phyloP scores from a whole-genome alignment of 805 yeast species.

The Wickerhamiella vanderwaltii region DNA sequence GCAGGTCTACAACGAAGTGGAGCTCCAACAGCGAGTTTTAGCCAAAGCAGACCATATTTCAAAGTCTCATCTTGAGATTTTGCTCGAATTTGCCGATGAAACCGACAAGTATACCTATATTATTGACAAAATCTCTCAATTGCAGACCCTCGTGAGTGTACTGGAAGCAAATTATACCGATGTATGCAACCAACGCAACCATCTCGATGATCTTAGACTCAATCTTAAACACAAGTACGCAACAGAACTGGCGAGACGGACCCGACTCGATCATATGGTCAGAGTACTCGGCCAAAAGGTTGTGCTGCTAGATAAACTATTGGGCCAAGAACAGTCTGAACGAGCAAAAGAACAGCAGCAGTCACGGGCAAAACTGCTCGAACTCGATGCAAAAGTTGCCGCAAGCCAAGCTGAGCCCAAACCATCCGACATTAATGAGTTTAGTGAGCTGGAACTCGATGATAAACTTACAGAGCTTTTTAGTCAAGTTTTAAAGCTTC shows the following conservation, averaged over 20 bases:
- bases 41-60: conserved; percentile 4
- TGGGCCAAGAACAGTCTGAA: conserved; percentile 2
- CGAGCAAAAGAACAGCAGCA: conserved; percentile 1
- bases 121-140: conserved; percentile 2
- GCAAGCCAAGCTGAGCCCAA: neutral
- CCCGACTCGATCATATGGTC: conserved; percentile 14
- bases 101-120: conserved; percentile 11
- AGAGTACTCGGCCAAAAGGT: conserved; percentile 12
- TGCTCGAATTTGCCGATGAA: conserved; percentile 8
- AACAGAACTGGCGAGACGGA: conserved; percentile 10
- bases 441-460: conserved; percentile 9
- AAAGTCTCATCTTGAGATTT: conserved; percentile 2
- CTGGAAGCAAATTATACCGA: conserved; percentile 11
- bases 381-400: neutral
- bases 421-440: conserved; percentile 1
- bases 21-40: conserved; percentile 13
- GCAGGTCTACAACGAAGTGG: conserved; percentile 20
- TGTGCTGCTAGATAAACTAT: conserved; percentile 5
- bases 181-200: conserved; percentile 10
- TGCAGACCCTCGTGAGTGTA: conserved; percentile 3
- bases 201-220: conserved; percentile 11
- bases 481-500: conserved; percentile 11
- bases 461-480: conserved; percentile 12
- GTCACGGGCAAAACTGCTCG: neutral
- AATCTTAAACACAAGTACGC: conserved; percentile 14